Evolutionary conservation across 495 filamentous ascomycete genomes (phyloP).

Genomic region (Haplographium delicatum): DNA sequence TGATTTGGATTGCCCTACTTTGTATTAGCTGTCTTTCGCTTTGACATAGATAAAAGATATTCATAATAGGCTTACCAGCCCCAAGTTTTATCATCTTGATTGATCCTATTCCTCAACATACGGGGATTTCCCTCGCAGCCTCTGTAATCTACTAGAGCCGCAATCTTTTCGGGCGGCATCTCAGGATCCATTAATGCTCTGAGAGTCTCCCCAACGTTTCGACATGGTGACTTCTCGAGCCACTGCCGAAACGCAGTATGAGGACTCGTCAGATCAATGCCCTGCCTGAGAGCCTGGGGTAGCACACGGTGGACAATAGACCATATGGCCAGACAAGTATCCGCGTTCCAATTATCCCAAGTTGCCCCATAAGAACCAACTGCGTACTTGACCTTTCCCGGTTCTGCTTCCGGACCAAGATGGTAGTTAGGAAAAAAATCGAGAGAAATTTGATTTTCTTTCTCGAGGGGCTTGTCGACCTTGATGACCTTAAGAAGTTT

Average conservation of each 20-base stretch:
- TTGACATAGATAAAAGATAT: no score
- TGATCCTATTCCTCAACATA: not conserved
- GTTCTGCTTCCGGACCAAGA: constrained; percentile 1
- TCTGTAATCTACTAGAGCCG: constrained; percentile 5
- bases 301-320: constrained; percentile 2
- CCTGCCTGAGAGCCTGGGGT: not conserved
- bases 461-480: constrained; percentile 3
- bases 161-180: not conserved
- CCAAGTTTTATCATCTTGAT: not conserved
- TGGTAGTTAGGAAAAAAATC: constrained; percentile 23
- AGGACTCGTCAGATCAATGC: constrained; percentile 4
- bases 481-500: constrained; percentile 19
- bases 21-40: no score
- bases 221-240: constrained; percentile 18
- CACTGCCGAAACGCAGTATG: constrained; percentile 16
- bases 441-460: constrained; percentile 11
- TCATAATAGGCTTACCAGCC: constrained; percentile 11
- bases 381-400: not conserved
- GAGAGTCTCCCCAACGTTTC: constrained; percentile 10
- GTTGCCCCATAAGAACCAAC: constrained; percentile 17
- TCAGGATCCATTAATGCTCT: not conserved
- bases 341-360: constrained; percentile 20
- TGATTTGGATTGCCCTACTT: constrained; percentile 2
- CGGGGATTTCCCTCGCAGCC: not conserved
- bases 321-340: constrained; percentile 17